phyloP scores from a whole-genome alignment of 2,329 filamentous ascomycete species.

The Hortaea werneckii region DNA sequence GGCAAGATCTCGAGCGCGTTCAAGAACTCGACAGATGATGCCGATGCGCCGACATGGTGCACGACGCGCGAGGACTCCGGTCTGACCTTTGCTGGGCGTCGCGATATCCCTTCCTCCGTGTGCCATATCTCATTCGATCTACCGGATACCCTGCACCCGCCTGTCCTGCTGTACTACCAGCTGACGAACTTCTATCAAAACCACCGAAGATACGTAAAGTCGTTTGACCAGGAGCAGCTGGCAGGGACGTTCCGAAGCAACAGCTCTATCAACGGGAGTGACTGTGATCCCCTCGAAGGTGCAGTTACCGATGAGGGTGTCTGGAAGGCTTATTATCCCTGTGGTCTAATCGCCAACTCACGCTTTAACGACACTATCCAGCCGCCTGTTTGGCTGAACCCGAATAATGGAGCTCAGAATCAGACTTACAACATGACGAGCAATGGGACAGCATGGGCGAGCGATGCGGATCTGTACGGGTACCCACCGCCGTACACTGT shows the following conservation, averaged over 20 bases:
- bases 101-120: conserved; percentile 27
- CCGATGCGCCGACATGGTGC: conserved; percentile 50
- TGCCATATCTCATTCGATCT: conserved; percentile 74
- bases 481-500: conserved; percentile 56
- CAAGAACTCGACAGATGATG: conserved; percentile 36
- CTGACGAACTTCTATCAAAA: conserved; percentile 99
- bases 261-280: conserved; percentile 52
- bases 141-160: conserved; percentile 66
- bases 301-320: conserved; percentile 27
- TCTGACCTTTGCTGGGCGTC: conserved; percentile 15
- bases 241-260: conserved; percentile 57
- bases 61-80: conserved; percentile 34
- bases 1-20: conserved; percentile 59
- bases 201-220: conserved; percentile 89
- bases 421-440: conserved; percentile 65
- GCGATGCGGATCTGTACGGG: conserved; percentile 67
- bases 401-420: conserved; percentile 27
- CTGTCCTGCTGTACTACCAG: conserved; percentile 88
- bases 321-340: conserved; percentile 73
- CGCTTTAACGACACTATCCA: conserved; percentile 89
- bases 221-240: conserved; percentile 73
- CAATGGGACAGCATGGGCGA: conserved; percentile 73
- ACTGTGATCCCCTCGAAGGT: conserved; percentile 60
- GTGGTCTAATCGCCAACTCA: conserved; percentile 92
- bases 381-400: conserved; percentile 52